These are phyloP conservation scores for Apiospora aurea DNA, from an alignment of 2,329 filamentous ascomycete species.

Conservation along the genomic window DNA sequence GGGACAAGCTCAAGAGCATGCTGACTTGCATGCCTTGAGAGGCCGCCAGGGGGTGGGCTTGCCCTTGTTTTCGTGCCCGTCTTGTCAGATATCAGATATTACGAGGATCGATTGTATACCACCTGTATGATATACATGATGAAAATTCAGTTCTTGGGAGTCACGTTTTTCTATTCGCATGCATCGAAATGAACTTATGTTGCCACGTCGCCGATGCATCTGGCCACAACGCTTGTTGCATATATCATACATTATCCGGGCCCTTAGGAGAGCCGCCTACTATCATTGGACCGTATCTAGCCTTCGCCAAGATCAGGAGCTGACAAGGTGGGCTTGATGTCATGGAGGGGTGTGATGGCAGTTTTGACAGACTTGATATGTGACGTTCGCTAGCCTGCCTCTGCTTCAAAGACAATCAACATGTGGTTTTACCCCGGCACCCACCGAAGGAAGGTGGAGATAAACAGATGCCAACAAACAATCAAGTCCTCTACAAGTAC, in stretches of 20 bases:
- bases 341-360: constrained; percentile 7
- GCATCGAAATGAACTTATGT: no score
- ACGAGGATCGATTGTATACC: neutral
- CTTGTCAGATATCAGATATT: constrained; percentile 13
- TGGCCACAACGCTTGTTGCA: constrained; percentile 1
- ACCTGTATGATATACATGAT: neutral
- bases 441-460: constrained; percentile 8
- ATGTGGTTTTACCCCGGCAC: neutral
- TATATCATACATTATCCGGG: neutral
- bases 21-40: constrained; percentile 53
- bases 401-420: neutral
- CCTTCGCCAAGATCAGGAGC: neutral
- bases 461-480: neutral
- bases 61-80: neutral
- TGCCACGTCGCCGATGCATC: constrained; percentile 1
- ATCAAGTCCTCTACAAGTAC: neutral
- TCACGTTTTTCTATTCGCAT: neutral
- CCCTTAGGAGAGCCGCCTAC: neutral
- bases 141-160: neutral
- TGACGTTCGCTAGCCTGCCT: neutral
- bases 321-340: neutral
- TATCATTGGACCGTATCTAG: neutral
- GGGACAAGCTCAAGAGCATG: constrained; percentile 56
- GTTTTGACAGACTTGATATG: constrained; percentile 3
- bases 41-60: neutral